phyloP scores from a whole-genome alignment of 352 stramenopile species.

The Phytophthora uliginosa region DNA sequence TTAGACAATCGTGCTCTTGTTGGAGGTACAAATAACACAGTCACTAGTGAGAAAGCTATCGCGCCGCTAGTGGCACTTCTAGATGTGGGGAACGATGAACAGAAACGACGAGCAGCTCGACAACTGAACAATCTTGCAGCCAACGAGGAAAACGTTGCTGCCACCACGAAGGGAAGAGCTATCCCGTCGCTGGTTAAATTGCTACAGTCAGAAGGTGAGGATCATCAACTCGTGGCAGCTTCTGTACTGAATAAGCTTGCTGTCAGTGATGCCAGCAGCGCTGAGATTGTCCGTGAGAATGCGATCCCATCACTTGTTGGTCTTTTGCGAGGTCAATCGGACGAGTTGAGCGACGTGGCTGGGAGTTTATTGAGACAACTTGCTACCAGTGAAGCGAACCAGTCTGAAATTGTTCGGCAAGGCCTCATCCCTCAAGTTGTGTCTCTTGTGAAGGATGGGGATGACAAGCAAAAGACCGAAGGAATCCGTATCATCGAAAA shows the following conservation, averaged over 20 bases:
- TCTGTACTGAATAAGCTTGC: neutral
- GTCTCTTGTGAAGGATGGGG: neutral
- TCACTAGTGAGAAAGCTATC: neutral
- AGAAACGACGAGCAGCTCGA: neutral
- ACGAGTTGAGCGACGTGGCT: neutral
- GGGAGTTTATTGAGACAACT: neutral
- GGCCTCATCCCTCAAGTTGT: neutral
- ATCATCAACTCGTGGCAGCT: neutral
- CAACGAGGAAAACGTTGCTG: neutral
- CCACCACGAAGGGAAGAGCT: neutral
- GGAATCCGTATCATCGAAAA: neutral
- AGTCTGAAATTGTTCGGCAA: neutral
- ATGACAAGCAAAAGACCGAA: neutral
- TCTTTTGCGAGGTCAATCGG: neutral
- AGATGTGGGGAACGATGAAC: neutral
- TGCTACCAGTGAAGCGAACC: neutral
- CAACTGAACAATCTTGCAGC: neutral
- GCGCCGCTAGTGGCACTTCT: neutral
- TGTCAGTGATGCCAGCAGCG: neutral
- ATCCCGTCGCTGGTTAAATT: neutral
- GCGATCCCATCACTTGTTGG: neutral
- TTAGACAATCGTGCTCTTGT: neutral
- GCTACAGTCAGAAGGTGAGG: neutral
- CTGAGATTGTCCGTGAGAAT: neutral
- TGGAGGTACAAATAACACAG: neutral